Conservation (phyloP, 352 stramenopile species). For the Phytophthora fragariaefolia region DNA sequence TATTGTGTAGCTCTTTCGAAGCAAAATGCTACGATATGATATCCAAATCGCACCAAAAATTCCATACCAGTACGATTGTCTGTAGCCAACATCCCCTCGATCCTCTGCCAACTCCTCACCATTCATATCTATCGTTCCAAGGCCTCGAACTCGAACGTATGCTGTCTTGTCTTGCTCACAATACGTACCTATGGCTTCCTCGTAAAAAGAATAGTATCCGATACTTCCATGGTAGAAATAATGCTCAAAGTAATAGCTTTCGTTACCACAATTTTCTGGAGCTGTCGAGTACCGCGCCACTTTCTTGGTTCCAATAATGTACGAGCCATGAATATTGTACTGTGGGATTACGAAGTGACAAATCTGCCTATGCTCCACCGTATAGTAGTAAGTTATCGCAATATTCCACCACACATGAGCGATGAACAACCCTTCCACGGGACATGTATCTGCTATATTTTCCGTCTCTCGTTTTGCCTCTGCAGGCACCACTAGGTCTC, state of each 20-base stretch:
- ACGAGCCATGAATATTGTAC: conserved; percentile 34
- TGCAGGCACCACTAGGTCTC: conserved; percentile 19
- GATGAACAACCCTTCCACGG: conserved; percentile 19
- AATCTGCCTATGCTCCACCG: conserved; percentile 1
- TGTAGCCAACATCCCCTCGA: conserved; percentile 14
- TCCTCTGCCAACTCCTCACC: conserved; percentile 20
- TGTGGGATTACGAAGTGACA: conserved; percentile 38
- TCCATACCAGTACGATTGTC: conserved; percentile 35
- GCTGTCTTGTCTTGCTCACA: conserved; percentile 22
- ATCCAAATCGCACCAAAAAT: conserved; percentile 30
- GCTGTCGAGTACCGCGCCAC: conserved; percentile 5
- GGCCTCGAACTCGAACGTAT: conserved; percentile 25
- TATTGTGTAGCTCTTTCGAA: conserved; percentile 28
- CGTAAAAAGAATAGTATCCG: conserved; percentile 42
- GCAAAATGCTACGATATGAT: conserved; percentile 22
- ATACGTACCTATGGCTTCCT: conserved; percentile 30
- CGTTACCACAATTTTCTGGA: conserved; percentile 1
- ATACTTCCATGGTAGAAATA: conserved; percentile 41
- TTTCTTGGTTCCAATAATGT: conserved; percentile 11
- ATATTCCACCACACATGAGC: conserved; percentile 29
- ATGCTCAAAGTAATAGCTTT: conserved; percentile 32
- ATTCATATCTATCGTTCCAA: conserved; percentile 30
- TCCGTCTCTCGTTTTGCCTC: conserved; percentile 1
- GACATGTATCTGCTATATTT: conserved; percentile 13
- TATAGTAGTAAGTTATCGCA: conserved; percentile 23